Percentiles rank a stretch among this genome's conserved stretches.
These are phyloP conservation scores for Colletotrichum destructivum DNA, from an alignment of 2,329 filamentous ascomycete genomes.

Conservation along the genomic window DNA sequence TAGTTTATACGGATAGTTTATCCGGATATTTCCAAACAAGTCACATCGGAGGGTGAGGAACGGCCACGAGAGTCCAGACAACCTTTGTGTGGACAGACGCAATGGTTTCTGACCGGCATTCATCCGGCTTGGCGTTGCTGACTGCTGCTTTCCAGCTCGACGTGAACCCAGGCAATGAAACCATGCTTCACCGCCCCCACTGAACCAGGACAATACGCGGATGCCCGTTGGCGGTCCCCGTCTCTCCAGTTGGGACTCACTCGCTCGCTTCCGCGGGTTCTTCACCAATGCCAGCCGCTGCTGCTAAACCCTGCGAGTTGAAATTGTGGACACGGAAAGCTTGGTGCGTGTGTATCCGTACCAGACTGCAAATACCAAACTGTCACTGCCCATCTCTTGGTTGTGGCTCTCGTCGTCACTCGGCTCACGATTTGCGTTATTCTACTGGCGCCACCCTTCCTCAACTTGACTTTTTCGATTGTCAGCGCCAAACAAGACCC, in stretches of 20 bases:
- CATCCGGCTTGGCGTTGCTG: conserved; percentile 33
- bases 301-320: neutral
- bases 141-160: conserved; percentile 1
- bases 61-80: neutral
- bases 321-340: conserved; percentile 20
- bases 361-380: neutral
- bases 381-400: neutral
- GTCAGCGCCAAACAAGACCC: neutral
- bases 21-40: neutral
- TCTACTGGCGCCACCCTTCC: too few relatives aligned
- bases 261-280: neutral
- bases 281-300: neutral
- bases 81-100: conserved; percentile 24
- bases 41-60: neutral
- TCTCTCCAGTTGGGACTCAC: neutral
- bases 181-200: neutral
- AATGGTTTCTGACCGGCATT: conserved; percentile 21
- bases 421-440: neutral
- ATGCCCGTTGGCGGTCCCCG: neutral
- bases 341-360: conserved; percentile 33
- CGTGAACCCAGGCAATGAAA: conserved; percentile 22
- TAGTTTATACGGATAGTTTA: too few relatives aligned
- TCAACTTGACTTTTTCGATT: too few relatives aligned
- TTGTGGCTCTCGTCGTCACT: conserved; percentile 14
- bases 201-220: conserved; percentile 5